Conservation (phyloP, 306 rosid species). For the Echinosophora koreensis region DNA sequence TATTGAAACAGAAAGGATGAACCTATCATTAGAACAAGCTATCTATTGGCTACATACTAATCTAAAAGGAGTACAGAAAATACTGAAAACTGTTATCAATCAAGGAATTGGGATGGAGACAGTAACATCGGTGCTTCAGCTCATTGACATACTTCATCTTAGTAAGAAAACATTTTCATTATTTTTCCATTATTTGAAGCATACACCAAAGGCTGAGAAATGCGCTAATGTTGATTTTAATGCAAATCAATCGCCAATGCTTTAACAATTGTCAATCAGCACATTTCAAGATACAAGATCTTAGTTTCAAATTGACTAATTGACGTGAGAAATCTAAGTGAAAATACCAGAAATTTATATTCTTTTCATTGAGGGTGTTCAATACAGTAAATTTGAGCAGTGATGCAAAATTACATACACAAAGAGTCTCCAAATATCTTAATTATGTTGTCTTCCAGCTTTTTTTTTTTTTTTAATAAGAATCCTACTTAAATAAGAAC, state of each 20-base stretch:
- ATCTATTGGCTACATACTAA: neutral
- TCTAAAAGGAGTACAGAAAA: constrained; percentile 1
- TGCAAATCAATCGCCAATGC: constrained; percentile 20
- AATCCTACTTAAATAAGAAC: constrained; percentile 6
- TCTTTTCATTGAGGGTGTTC: constrained; percentile 1
- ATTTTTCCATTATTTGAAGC: no score
- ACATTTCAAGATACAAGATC: constrained; percentile 14
- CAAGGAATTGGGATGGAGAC: neutral
- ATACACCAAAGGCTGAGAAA: no score
- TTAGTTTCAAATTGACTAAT: constrained; percentile 8
- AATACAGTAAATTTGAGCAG: constrained; percentile 13
- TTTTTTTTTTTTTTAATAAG: neutral
- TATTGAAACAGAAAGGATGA: constrained; percentile 3
- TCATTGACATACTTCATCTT: constrained; percentile 8
- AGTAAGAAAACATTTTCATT: neutral
- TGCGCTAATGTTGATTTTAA: no score
- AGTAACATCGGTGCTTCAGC: constrained; percentile 2
- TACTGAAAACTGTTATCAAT: neutral
- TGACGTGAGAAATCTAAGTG: constrained; percentile 9
- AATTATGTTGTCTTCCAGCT: neutral
- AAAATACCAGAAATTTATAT: neutral
- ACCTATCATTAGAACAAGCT: constrained; percentile 7
- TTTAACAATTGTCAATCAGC: constrained; percentile 9
- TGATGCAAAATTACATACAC: constrained; percentile 6
- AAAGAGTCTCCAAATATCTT: neutral